Base-by-base conservation (phyloP, 176 grass and related monocot species). In the Guadua angustifolia region DNA sequence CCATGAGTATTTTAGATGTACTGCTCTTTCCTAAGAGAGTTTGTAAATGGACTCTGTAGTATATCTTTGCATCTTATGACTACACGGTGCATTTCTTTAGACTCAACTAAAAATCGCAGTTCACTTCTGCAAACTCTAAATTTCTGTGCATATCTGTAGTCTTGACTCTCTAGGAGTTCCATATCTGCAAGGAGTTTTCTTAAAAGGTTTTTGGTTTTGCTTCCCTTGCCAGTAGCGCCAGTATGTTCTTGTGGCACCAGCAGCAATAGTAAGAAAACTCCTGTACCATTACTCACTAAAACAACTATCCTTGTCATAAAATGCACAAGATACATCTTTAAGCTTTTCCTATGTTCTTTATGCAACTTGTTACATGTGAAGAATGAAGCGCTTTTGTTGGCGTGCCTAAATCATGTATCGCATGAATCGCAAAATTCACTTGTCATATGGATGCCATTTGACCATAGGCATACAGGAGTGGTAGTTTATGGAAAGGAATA, bases 401-500 rank as follows among this genome's bases (percentile, higher is more conserved):
- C 22, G 7, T 3, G 64, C 21, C 42, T 46, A 22, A 33, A 42
- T 46, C 44, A 44, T 19, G 29, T 13, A 22, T n/a, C 33, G 12
- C 38, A 4, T n/a, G n/a, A n/a, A n/a, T n/a, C n/a, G n/a, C n/a
- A 64, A 22, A 65, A 32, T 44, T 19, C n/a, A 42, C 49, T 66
- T 40, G 24, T 74, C 44, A 78, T 46, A 19, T 64, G 21, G 3
- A 15, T 5, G 3, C 69, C 1, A 9, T 44, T 51, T 14, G 25
- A 44, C 83, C 73, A 71, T 89, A 94, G 95, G 95, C 95, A 98
- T 26, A 95, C 92, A 52, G 90, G 95, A 3, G 57, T 95, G 32
- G 95, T 98, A 9, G 88, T 94, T 7, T 93, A 98, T 72, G 95
- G 85, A 32, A 86, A 50, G 13, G 92, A 98, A 57, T 98, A 94